Conservation (phyloP, 148 eudicot species). For the Chenopodium berlandieri region DNA sequence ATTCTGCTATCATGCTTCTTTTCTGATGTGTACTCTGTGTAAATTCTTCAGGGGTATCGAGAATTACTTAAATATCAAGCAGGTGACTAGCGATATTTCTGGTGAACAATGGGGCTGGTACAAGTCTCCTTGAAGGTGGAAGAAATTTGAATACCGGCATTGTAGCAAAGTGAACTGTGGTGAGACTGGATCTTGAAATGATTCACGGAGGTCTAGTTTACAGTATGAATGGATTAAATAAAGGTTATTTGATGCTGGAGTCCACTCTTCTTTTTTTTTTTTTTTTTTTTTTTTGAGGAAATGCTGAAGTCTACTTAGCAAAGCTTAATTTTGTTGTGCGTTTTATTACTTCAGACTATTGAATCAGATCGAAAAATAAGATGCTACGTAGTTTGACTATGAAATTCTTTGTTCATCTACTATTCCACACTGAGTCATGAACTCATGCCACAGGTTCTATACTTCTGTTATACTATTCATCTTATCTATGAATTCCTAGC, state of each 20-base stretch:
- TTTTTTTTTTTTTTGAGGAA: too few species aligned
- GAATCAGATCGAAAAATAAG: background rate
- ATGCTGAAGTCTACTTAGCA: background rate
- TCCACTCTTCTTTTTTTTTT: background rate
- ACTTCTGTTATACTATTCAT: too few species aligned
- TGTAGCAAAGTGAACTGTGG: background rate
- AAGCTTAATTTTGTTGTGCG: background rate
- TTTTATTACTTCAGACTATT: background rate
- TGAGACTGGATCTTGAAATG: background rate
- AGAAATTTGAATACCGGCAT: background rate
- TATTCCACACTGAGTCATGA: too few species aligned
- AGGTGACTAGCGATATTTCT: conserved; percentile 75
- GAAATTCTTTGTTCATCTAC: background rate
- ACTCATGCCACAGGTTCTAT: too few species aligned
- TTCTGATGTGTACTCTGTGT: background rate
- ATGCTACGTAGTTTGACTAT: background rate
- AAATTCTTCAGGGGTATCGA: conserved; percentile 77
- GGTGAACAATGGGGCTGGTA: conserved; percentile 98
- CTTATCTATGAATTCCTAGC: too few species aligned
- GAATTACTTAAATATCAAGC: conserved; percentile 84
- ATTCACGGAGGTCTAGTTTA: background rate
- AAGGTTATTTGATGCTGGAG: background rate
- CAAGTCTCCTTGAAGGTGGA: conserved; percentile 70
- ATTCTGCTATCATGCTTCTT: background rate
- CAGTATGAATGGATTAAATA: background rate